Conservation (phyloP, 257 asterid genomes). For the Przewalskia tangutica region DNA sequence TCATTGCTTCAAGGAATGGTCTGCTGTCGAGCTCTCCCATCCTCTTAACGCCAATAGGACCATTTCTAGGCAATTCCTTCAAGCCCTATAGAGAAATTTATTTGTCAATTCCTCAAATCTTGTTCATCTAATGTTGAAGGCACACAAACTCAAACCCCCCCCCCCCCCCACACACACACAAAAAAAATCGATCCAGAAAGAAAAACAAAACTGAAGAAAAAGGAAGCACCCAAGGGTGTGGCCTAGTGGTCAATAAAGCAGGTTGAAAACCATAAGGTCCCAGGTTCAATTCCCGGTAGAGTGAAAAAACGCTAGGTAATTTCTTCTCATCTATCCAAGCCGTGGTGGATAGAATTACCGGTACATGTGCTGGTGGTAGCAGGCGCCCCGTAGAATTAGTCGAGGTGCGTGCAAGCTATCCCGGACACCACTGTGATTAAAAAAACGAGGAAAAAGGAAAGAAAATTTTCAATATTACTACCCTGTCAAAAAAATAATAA, state of each 20-base stretch:
- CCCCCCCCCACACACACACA: too few relatives aligned
- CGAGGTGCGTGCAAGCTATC: too few relatives aligned
- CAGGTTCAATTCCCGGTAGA: too few relatives aligned
- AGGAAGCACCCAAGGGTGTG: neutral
- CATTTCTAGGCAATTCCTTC: conserved; percentile 30
- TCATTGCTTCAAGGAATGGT: conserved; percentile 53
- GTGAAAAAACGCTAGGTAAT: too few relatives aligned
- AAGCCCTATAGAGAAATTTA: conserved; percentile 36
- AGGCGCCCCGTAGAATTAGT: too few relatives aligned
- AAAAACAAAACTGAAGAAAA: neutral
- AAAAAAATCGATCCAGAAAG: neutral
- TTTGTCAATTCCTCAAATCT: conserved; percentile 9
- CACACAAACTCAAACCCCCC: conserved; percentile 1
- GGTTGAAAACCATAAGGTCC: too few relatives aligned
- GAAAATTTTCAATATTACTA: neutral
- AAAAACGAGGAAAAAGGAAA: neutral
- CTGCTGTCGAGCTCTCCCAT: conserved; percentile 65
- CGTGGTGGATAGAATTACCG: too few relatives aligned
- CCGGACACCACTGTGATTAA: too few relatives aligned
- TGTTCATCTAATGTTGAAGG: conserved; percentile 6
- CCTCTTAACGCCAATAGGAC: conserved; percentile 49
- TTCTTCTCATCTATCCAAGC: too few relatives aligned
- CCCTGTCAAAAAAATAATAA: neutral
- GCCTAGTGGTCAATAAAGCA: too few relatives aligned
- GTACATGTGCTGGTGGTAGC: too few relatives aligned